Base-by-base conservation (phyloP, 2,329 filamentous ascomycete genomes). In the Diaporthe aspalathi region DNA sequence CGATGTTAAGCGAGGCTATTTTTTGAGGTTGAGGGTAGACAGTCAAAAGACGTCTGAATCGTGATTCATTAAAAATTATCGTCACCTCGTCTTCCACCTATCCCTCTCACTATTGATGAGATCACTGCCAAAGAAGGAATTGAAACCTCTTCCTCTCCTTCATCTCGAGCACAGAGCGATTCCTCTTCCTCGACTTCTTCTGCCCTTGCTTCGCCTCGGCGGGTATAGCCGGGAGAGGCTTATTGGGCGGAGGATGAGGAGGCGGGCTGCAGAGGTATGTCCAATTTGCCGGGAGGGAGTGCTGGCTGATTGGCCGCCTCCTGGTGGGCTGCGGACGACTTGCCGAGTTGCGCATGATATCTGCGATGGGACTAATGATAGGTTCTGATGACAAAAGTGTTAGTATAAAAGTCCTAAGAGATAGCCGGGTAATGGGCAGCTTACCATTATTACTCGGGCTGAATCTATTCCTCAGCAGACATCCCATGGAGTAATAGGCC, bases 401-500 rank as follows among this genome's bases (percentile, higher is more conserved):
- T 32, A 65, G 60, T 24, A 65, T 35, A 1, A 1, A 12, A 20
- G 24, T 11, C 3, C 7, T 38, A 14, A 1, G 0, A 47, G 0
- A 32, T 5, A 1, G 14, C 6, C 1, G 1, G 11, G 20, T 5
- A 14, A n/a, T 3, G 27, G 60, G 14, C 16, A 38, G 32, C 60
- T 20, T 65, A 65, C 60, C 60, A 9, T 50, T 65, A 17, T 43
- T 43, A 1, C n/a, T 54, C 0, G 17, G 38, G 12, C 32, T 60
- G 24, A 60, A 50, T 5, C 49, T 60, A 7, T 52, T 50, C 54
- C 68, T 47, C 43, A 71, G 35, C 2, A 73, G 68, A 3, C 27
- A 60, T 22, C 71, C 68, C 56, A 71, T 70, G 0, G 71, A 73
- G 68, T 73, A 73, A 14, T 73, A 73, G 8, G 71, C 50, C n/a